phyloP scores from a whole-genome alignment of 2,329 filamentous ascomycete genomes.

The Arachnomyces sp. region DNA sequence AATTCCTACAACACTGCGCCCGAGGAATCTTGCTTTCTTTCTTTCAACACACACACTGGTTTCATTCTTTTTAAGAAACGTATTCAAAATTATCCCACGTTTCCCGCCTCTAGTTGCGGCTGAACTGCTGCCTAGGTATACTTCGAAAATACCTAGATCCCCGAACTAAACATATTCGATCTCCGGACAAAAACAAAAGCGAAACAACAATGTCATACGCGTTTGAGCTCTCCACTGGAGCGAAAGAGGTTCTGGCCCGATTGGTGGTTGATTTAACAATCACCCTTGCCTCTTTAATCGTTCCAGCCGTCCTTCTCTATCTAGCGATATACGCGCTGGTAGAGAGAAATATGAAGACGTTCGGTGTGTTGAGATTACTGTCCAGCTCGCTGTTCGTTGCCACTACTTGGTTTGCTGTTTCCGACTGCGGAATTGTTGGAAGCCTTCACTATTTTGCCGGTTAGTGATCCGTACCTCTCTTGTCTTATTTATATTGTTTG shows the following conservation, averaged over 20 bases:
- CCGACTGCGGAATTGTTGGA: slow-evolving; percentile 23
- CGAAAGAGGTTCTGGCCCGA: slow-evolving; percentile 5
- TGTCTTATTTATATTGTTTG: background rate
- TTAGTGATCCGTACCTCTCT: slow-evolving; percentile 13
- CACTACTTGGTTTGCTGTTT: slow-evolving; percentile 20
- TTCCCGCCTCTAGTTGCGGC: too few species aligned
- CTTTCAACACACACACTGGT: too few species aligned
- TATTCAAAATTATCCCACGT: too few species aligned
- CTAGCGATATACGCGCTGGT: slow-evolving; percentile 12
- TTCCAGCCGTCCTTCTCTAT: slow-evolving; percentile 14
- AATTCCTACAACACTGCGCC: too few species aligned
- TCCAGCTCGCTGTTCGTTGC: slow-evolving; percentile 8
- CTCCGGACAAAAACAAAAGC: too few species aligned
- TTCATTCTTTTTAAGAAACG: too few species aligned
- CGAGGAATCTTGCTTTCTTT: too few species aligned
- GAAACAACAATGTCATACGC: background rate
- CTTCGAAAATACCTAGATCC: too few species aligned
- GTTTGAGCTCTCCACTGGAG: slow-evolving; percentile 6
- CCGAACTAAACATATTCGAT: too few species aligned
- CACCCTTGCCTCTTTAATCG: slow-evolving; percentile 8
- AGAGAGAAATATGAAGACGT: slow-evolving; percentile 7
- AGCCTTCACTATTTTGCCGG: slow-evolving; percentile 29
- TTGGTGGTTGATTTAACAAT: slow-evolving; percentile 5
- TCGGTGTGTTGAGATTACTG: slow-evolving; percentile 7
- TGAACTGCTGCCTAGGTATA: too few species aligned